Percentiles rank a stretch among this genome's conserved stretches.
These are phyloP conservation scores for Boletus eberwhitei DNA, from an alignment of 768 basidiomycete genomes.

Conservation along the genomic window DNA sequence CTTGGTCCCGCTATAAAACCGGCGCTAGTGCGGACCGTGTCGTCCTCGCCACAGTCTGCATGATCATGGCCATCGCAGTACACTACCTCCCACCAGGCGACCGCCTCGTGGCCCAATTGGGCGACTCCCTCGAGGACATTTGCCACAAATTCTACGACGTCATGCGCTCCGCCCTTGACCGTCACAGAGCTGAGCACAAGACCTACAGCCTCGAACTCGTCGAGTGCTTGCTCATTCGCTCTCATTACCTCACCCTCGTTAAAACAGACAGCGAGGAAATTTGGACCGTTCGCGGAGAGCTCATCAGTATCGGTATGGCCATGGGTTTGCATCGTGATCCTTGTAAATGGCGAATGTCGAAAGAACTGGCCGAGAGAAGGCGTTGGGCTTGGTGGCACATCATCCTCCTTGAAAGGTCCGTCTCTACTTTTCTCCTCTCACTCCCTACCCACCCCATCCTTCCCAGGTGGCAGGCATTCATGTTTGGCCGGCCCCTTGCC, in stretches of 20 bases:
- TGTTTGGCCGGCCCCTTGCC: slow-evolving; percentile 75
- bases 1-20: slow-evolving; percentile 74
- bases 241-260: slow-evolving; percentile 67
- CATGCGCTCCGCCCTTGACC: slow-evolving; percentile 59
- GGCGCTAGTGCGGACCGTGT: slow-evolving; percentile 64
- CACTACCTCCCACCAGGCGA: slow-evolving; percentile 70
- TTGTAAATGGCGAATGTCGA: slow-evolving; percentile 69
- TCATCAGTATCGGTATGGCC: slow-evolving; percentile 71
- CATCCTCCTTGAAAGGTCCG: slow-evolving; percentile 71
- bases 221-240: slow-evolving; percentile 67
- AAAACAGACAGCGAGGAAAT: slow-evolving; percentile 80
- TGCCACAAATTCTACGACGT: slow-evolving; percentile 67
- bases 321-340: slow-evolving; percentile 88
- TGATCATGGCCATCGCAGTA: slow-evolving; percentile 69
- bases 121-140: slow-evolving; percentile 56
- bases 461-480: slow-evolving; percentile 80
- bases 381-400: slow-evolving; percentile 94
- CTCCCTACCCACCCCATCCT: slow-evolving; percentile 6
- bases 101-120: slow-evolving; percentile 50
- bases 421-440: slow-evolving; percentile 2
- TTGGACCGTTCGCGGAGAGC: slow-evolving; percentile 71
- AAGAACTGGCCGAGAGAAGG: slow-evolving; percentile 68
- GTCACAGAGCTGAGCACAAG: slow-evolving; percentile 57
- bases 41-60: slow-evolving; percentile 67
- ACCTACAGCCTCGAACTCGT: slow-evolving; percentile 70